Base-by-base conservation (phyloP, 192 early-diverging fungal genomes). In the Phlyctochytrium bullatum region DNA sequence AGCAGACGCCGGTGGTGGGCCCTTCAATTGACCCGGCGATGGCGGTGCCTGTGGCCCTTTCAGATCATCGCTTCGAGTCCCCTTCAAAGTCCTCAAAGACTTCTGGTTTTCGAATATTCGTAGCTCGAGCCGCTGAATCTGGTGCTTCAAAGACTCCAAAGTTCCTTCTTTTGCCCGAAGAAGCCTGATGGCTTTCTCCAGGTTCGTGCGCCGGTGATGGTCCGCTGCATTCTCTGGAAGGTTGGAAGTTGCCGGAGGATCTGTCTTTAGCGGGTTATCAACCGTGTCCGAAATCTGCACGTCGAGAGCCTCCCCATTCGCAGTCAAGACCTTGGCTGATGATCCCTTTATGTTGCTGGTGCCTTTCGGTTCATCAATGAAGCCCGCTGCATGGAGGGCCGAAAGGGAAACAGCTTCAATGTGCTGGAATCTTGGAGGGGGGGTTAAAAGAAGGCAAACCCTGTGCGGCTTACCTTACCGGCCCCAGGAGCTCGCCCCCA, bases 401-500 rank as follows among this genome's bases (percentile, higher is more conserved):
- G 68, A 33, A 25, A 64, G 47, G 20, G 36, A 58, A 0, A 69
- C 32, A 40, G 40, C 54, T 25, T 60, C 61, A 40, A 69, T 69
- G 51, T 69, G 68, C n/a, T 69, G 59, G 40, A 69, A 69, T 28
- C 61, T 62, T 28, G 30, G 34, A 62, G 34, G n/a, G 25, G 34
- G 20, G 2, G 34, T 34, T 34, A 62, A 27, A 20, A 28, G 27
- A n/a, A 62, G 34, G 34, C 12, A 34, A 62, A 33, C 34, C 40
- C 16, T 16, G 1, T 12, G 3, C 1, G 34, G 34, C 30, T 62
- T 34, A 35, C 61, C 68, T 17, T 0, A 69, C 68, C 12, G 68
- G 68, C 3, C 68, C 68, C 29, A 69, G 50, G 16, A 62, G 27
- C 0, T 58, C 61, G 24, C 68, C 68, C 35, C 68, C 68, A 33